Evolutionary conservation across 306 rosid species (phyloP).

Genomic region (Acmispon strigosus): DNA sequence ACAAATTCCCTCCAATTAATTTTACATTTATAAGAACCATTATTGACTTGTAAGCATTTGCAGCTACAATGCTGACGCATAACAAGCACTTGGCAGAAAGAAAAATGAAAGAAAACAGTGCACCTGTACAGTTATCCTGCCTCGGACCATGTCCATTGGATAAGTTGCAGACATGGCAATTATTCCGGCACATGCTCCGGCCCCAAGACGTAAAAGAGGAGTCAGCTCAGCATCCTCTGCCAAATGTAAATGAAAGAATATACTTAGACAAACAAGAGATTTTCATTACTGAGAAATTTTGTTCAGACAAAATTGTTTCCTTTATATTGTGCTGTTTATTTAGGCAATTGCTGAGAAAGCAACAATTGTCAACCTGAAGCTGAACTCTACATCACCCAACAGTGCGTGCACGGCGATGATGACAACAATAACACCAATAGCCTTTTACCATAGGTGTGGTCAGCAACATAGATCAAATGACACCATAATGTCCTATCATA

Average conservation of each 20-base stretch:
- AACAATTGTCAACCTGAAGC: neutral
- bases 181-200: conserved; percentile 97
- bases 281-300: neutral
- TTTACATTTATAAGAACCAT: neutral
- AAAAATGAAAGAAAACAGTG: conserved; percentile 1
- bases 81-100: neutral
- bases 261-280: neutral
- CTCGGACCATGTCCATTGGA: conserved; percentile 98
- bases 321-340: neutral
- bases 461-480: too few relatives aligned
- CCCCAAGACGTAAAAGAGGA: conserved; percentile 82
- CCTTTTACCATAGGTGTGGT: too few relatives aligned
- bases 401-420: too few relatives aligned
- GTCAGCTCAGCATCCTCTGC: conserved; percentile 84
- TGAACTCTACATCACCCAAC: too few relatives aligned
- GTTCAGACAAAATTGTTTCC: too few relatives aligned
- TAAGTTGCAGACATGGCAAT: conserved; percentile 97
- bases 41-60: neutral
- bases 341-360: neutral
- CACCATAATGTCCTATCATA: too few relatives aligned
- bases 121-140: conserved; percentile 93
- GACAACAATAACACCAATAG: too few relatives aligned
- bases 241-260: neutral
- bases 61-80: neutral
- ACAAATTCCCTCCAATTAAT: neutral